phyloP scores from a whole-genome alignment of 225 moss, liverwort and hornwort species.

The Polytrichum formosum region DNA sequence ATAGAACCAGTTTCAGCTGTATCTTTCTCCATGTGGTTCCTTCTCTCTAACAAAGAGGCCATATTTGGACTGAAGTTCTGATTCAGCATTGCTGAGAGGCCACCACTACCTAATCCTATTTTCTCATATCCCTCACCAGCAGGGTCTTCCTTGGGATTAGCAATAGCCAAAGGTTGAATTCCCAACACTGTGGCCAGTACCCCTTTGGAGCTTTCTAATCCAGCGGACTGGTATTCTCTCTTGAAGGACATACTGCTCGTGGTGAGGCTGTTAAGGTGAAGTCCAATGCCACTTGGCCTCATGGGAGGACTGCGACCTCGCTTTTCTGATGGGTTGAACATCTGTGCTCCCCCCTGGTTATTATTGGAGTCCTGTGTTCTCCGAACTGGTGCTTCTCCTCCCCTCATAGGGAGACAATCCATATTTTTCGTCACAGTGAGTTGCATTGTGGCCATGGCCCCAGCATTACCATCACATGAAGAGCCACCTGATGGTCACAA shows the following conservation, averaged over 20 bases:
- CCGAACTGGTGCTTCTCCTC: slow-evolving; percentile 15
- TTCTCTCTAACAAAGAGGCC: slow-evolving; percentile 63
- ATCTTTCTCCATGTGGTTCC: slow-evolving; percentile 25
- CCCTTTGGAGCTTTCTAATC: slow-evolving; percentile 55
- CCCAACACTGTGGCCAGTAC: slow-evolving; percentile 66
- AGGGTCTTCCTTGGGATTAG: slow-evolving; percentile 31
- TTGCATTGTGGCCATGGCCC: slow-evolving; percentile 45
- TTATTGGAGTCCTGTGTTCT: slow-evolving; percentile 27
- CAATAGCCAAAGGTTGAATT: slow-evolving; percentile 37
- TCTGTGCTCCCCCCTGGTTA: slow-evolving; percentile 21
- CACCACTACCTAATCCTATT: slow-evolving; percentile 25
- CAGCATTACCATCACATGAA: slow-evolving; percentile 28
- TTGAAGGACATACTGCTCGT: slow-evolving; percentile 53
- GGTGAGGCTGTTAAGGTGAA: slow-evolving; percentile 79
- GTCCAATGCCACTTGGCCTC: slow-evolving; percentile 69
- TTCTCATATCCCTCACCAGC: slow-evolving; percentile 26
- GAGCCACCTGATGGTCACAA: slow-evolving; percentile 31
- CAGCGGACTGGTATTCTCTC: slow-evolving; percentile 39
- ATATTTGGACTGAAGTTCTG: slow-evolving; percentile 41
- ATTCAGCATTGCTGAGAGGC: slow-evolving; percentile 30
- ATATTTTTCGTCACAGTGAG: slow-evolving; percentile 34
- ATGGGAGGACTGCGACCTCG: slow-evolving; percentile 33
- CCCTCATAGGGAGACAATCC: slow-evolving; percentile 25
- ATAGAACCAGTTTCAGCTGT: slow-evolving; percentile 18
- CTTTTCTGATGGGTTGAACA: slow-evolving; percentile 23